These are phyloP conservation scores for Aschersonia sp. DNA, from an alignment of 2,329 filamentous ascomycete genomes.

Conservation along the genomic window DNA sequence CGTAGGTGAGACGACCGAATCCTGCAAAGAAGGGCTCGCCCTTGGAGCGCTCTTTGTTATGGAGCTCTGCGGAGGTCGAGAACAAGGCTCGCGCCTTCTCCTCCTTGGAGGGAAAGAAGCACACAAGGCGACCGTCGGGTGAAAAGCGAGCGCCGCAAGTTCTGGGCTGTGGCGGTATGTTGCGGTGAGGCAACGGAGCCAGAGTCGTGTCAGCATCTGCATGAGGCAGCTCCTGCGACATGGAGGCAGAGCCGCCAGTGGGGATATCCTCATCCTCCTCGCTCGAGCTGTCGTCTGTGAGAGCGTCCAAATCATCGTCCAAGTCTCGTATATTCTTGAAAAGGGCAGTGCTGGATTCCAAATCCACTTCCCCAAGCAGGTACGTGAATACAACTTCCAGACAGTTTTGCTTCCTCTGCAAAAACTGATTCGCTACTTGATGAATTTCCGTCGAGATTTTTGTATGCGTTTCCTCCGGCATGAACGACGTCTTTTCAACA, in stretches of 20 bases:
- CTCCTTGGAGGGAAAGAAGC: conserved; percentile 56
- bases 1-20: conserved; percentile 39
- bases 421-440: conserved; percentile 38
- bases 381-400: conserved; percentile 48
- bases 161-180: conserved; percentile 39
- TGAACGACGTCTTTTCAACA: conserved; percentile 47
- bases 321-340: conserved; percentile 51
- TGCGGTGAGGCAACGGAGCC: conserved; percentile 33
- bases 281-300: conserved; percentile 68
- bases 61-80: conserved; percentile 28
- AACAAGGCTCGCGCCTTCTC: conserved; percentile 38
- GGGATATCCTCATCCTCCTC: conserved; percentile 53
- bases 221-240: conserved; percentile 47
- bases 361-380: conserved; percentile 45
- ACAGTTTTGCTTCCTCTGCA: conserved; percentile 44
- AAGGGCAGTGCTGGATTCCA: conserved; percentile 43
- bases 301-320: conserved; percentile 38
- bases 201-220: conserved; percentile 38
- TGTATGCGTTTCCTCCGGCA: conserved; percentile 39
- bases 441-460: conserved; percentile 38
- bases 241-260: conserved; percentile 36
- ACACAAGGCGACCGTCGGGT: conserved; percentile 46
- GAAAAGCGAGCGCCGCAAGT: conserved; percentile 47
- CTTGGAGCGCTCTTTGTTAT: conserved; percentile 32
- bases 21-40: conserved; percentile 42